phyloP scores from a whole-genome alignment of 352 stramenopile genomes.

The Globisporangium megalacanthum region DNA sequence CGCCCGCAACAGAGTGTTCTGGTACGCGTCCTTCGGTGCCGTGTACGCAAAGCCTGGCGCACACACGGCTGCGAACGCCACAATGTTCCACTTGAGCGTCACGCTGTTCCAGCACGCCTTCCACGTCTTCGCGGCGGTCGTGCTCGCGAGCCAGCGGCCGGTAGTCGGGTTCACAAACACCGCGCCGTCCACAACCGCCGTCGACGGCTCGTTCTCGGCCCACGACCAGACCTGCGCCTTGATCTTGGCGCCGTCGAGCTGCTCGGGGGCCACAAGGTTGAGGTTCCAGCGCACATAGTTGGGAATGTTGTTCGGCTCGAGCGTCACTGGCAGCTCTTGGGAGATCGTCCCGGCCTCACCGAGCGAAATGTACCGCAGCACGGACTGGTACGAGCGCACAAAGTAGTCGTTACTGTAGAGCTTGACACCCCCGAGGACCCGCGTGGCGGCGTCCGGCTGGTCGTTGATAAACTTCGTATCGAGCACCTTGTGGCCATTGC shows the following conservation, averaged over 20 bases:
- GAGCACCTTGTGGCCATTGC: constrained; percentile 38
- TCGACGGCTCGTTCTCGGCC: constrained; percentile 44
- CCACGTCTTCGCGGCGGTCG: constrained; percentile 26
- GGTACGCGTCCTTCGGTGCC: constrained; percentile 6
- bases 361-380: constrained; percentile 51
- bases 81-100: constrained; percentile 34
- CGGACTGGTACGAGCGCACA: constrained; percentile 42
- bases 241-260: constrained; percentile 39
- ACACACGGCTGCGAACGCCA: constrained; percentile 34
- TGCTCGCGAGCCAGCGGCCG: constrained; percentile 46
- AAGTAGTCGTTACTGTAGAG: constrained; percentile 12
- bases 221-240: constrained; percentile 58
- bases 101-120: constrained; percentile 33
- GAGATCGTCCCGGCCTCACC: constrained; percentile 21
- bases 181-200: constrained; percentile 21
- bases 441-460: constrained; percentile 30
- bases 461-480: constrained; percentile 23
- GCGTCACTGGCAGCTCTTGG: constrained; percentile 16
- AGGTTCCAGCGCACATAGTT: constrained; percentile 43
- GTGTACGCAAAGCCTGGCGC: constrained; percentile 23
- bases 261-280: constrained; percentile 55
- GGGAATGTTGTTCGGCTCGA: constrained; percentile 34
- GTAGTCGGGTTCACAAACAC: constrained; percentile 40
- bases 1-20: constrained; percentile 3
- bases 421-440: constrained; percentile 29